Conservation (phyloP, 1,139 yeast species). For the Candida sanyaensis region DNA sequence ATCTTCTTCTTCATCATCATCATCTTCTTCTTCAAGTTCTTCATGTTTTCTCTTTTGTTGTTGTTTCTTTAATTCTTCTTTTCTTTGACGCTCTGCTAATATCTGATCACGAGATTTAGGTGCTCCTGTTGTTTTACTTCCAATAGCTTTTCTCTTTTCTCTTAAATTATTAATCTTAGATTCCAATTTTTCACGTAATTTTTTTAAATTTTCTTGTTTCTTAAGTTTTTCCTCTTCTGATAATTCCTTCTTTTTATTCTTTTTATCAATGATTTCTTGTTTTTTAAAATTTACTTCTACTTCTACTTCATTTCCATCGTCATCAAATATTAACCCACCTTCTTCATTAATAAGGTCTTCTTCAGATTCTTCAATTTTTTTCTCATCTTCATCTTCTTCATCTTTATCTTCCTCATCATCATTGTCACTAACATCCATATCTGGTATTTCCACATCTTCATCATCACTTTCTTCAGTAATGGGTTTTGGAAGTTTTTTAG, state of each 20-base stretch:
- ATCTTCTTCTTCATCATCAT: slow-evolving; percentile 24
- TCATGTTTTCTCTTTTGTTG: slow-evolving; percentile 37
- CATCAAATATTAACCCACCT: slow-evolving; percentile 63
- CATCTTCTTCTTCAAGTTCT: slow-evolving; percentile 35
- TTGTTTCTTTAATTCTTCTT: slow-evolving; percentile 42
- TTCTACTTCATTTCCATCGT: slow-evolving; percentile 68
- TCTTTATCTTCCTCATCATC: slow-evolving; percentile 19
- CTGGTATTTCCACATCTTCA: slow-evolving; percentile 12
- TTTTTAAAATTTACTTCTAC: slow-evolving; percentile 16
- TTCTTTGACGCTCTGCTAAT: slow-evolving; percentile 54
- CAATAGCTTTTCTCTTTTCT: slow-evolving; percentile 90
- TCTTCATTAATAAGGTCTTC: slow-evolving; percentile 32
- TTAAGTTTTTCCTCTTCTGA: slow-evolving; percentile 49
- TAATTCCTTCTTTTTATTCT: slow-evolving; percentile 29
- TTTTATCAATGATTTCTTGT: slow-evolving; percentile 14
- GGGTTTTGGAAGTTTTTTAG: slow-evolving; percentile 24
- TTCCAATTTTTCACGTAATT: slow-evolving; percentile 71
- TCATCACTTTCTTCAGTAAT: slow-evolving; percentile 10
- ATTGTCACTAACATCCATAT: slow-evolving; percentile 13
- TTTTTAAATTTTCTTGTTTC: slow-evolving; percentile 58
- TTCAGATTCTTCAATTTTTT: slow-evolving; percentile 17
- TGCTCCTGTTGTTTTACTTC: slow-evolving; percentile 76
- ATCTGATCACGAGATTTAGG: slow-evolving; percentile 80
- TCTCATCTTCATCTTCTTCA: slow-evolving; percentile 12
- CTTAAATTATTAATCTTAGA: slow-evolving; percentile 68